Base-by-base conservation (phyloP, 805 yeast genomes). In the Zygoascus flipseniorum region DNA sequence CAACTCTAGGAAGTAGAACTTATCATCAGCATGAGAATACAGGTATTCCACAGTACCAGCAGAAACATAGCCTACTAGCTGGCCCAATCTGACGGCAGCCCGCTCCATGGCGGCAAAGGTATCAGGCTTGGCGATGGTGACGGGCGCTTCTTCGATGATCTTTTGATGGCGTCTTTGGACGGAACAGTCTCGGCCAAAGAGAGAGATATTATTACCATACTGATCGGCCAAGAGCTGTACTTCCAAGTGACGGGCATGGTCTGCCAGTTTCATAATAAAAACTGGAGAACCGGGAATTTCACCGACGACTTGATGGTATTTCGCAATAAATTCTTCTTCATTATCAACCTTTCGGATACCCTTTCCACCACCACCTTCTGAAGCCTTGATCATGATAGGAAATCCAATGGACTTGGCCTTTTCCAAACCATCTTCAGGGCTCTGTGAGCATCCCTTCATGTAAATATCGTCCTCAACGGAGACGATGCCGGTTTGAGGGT, bases 281-380 rank as follows among this genome's bases (percentile, higher is more conserved):
- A 93, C 89, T 50, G 99, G 99, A 54, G 98, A 93, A 58, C 99
- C 99, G 28, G 99, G 99, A 52, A 93, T 92, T 76, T 93, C 99
- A 63, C 86, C 86, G 51, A 95, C 88, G 47, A 97, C 99, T 76
- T 93, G 99, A 61, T 83, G 82, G 69, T 92, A 93, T 58, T 86
- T 72, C 28, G 87, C 58, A 43, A 76, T 65, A 61, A 93, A 93
- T 64, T 89, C 86, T 58, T 81, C 83, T 70, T 86, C 96, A 58
- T 76, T 69, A 54, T 87, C 96, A 59, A 89, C 98, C 73, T 89
- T 89, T 76, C 99, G 85, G 71, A 93, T 93, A 80, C 99, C 99
- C 75, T 93, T 93, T 77, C 99, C 99, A 75, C 99, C 99, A 73
- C 99, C 99, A 77, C 99, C 99, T 82, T 93, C 99, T 55, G 97